A percentile compares a stretch with the other conserved stretches of the same genome.
Evolutionary conservation across 1,284 basidiomycete genomes (phyloP).

Genomic region (Anthracocystis panici-leucophaei): DNA sequence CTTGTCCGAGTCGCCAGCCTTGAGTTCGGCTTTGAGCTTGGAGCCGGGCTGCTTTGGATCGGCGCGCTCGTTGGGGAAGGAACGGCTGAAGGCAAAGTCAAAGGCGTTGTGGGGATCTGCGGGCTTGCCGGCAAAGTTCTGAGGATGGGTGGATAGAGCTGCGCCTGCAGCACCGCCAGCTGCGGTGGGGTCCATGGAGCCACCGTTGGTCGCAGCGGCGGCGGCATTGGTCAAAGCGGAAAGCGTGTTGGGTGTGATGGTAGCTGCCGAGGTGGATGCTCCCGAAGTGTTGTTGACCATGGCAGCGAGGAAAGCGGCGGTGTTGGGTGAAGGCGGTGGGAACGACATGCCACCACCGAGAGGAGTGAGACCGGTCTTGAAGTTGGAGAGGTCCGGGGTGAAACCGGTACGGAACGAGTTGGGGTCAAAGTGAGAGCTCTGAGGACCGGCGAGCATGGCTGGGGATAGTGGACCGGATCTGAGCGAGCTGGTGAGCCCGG

Average conservation of each 20-base stretch:
- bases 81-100: slow-evolving; percentile 56
- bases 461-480: slow-evolving; percentile 91
- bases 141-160: slow-evolving; percentile 41
- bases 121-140: slow-evolving; percentile 43
- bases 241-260: slow-evolving; percentile 86
- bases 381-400: slow-evolving; percentile 76
- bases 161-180: slow-evolving; percentile 10
- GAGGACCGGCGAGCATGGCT: slow-evolving; percentile 92
- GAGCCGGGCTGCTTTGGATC: slow-evolving; percentile 24
- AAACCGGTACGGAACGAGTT: slow-evolving; percentile 78
- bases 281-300: slow-evolving; percentile 77
- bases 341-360: slow-evolving; percentile 73
- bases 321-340: slow-evolving; percentile 87
- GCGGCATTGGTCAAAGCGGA: slow-evolving; percentile 47
- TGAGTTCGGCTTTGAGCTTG: slow-evolving; percentile 46
- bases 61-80: slow-evolving; percentile 27
- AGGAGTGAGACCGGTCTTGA: slow-evolving; percentile 73
- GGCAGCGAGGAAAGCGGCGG: slow-evolving; percentile 92
- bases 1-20: slow-evolving; percentile 17
- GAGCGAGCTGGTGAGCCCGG: slow-evolving; percentile 75
- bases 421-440: slow-evolving; percentile 77
- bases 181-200: slow-evolving; percentile 29
- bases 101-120: slow-evolving; percentile 47
- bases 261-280: slow-evolving; percentile 50
- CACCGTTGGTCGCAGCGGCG: slow-evolving; percentile 11